Base-by-base conservation (phyloP, 208 protist species). In the Crithidia fasciculata region DNA sequence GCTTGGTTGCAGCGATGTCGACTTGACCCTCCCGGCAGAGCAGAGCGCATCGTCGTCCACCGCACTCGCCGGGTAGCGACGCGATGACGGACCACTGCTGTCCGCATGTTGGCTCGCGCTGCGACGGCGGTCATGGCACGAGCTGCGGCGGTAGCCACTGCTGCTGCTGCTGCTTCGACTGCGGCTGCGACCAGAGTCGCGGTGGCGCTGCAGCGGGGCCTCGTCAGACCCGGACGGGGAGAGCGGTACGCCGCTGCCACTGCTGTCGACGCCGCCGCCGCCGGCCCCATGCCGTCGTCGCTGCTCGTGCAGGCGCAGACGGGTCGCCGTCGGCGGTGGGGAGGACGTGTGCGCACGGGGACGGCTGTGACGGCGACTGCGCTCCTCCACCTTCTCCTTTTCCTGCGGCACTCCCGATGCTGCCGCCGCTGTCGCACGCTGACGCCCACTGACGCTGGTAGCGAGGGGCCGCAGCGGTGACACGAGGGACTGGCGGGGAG, bases 271-370 rank as follows among this genome's bases (percentile, higher is more conserved):
- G 61, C 43, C 37, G 59, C 1, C 4, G 41, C 43, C 50, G 59
- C 43, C 41, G 59, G 8, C 15, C 7, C 12, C 16, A 0, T 28
- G 41, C 59, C 5, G 59, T 41, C 4, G 59, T 0, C 7, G 59
- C 37, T 19, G 61, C 45, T 66, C 45, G 28, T 66, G 61, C 13
- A n/a, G 12, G 9, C 19, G 61, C 45, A 19, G 28, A 4, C 61
- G 61, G 0, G 4, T 16, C 2, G 10, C 61, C 15, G 8, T 16
- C 10, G 15, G 61, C n/a, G 13, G 15, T 4, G 61, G 45, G 2
- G 61, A 55, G 28, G 39, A 15, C 2, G 61, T 66, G 61, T 55
- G 61, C 4, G 61, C 61, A 8, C 61, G 61, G 2, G 45, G 61
- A 7, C 61, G 61, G 28, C 45, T 36, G 43, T 45, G 61, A 18